Conservation (phyloP, 2,329 filamentous ascomycete species). For the Alternaria ventricosa region DNA sequence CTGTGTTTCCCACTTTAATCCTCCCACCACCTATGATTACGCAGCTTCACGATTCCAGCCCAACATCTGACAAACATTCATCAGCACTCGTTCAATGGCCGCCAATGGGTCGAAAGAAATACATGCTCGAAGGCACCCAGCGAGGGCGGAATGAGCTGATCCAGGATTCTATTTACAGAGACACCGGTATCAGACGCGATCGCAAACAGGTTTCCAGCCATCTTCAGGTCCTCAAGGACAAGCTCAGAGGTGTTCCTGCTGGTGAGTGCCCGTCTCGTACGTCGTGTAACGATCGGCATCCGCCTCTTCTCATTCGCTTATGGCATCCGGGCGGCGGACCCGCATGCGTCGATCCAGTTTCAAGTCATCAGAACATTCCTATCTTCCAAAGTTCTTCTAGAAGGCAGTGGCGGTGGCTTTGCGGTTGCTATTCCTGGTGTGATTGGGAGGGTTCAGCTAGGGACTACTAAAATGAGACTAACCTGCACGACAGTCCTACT, state of each 20-base stretch:
- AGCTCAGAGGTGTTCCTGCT: slow-evolving; percentile 59
- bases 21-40: neutral
- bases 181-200: slow-evolving; percentile 59
- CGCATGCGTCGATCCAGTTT: neutral
- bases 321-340: too few species aligned
- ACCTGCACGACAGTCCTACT: slow-evolving; percentile 46
- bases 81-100: slow-evolving; percentile 57
- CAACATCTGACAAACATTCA: neutral
- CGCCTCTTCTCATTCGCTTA: neutral
- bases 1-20: neutral
- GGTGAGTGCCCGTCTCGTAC: slow-evolving; percentile 50
- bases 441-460: slow-evolving; percentile 15
- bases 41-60: neutral
- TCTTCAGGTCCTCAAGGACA: slow-evolving; percentile 66
- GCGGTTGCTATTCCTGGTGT: slow-evolving; percentile 5
- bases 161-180: slow-evolving; percentile 62
- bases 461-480: slow-evolving; percentile 25
- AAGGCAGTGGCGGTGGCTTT: slow-evolving; percentile 4
- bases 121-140: slow-evolving; percentile 56
- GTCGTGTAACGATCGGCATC: neutral
- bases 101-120: slow-evolving; percentile 65
- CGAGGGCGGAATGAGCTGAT: slow-evolving; percentile 69
- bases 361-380: neutral
- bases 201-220: slow-evolving; percentile 70
- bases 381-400: neutral